phyloP scores from a whole-genome alignment of 164 flowering plant species.

The Stephania cephalantha region DNA sequence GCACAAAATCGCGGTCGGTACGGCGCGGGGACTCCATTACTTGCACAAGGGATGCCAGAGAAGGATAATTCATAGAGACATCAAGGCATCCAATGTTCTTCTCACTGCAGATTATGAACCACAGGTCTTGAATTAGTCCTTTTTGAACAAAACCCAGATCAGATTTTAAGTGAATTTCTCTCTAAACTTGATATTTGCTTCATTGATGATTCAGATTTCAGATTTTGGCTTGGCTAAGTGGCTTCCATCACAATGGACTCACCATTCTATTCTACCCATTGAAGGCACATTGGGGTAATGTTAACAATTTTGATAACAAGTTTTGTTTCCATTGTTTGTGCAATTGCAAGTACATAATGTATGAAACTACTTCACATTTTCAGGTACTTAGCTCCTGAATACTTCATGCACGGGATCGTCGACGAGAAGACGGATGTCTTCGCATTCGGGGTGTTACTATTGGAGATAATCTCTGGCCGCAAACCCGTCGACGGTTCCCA shows the following conservation, averaged over 20 bases:
- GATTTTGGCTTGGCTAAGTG: conserved; percentile 97
- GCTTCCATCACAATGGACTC: conserved; percentile 95
- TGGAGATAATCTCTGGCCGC: conserved; percentile 79
- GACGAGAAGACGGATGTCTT: conserved; percentile 97
- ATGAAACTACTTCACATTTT: neutral
- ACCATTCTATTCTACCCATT: conserved; percentile 81
- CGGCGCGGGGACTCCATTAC: conserved; percentile 77
- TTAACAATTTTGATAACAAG: neutral
- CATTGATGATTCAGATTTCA: conserved; percentile 46
- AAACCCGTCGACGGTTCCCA: conserved; percentile 79
- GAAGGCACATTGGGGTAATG: conserved; percentile 96
- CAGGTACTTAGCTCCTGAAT: conserved; percentile 93
- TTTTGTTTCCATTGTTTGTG: neutral
- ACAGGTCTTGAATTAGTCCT: conserved; percentile 36
- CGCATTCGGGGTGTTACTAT: conserved; percentile 80
- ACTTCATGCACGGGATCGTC: conserved; percentile 92
- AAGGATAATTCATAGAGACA: conserved; percentile 87
- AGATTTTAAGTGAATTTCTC: too few species aligned
- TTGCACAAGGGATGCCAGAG: conserved; percentile 88
- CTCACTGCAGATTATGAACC: conserved; percentile 80
- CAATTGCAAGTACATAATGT: neutral
- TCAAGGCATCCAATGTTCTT: conserved; percentile 78
- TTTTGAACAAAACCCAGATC: too few species aligned
- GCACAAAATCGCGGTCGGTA: conserved; percentile 66
- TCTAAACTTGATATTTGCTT: neutral